Evolutionary conservation across 257 asterid species (phyloP), one percentile per base, ranked within the genome.

Genomic region (Solanum rostratum): DNA sequence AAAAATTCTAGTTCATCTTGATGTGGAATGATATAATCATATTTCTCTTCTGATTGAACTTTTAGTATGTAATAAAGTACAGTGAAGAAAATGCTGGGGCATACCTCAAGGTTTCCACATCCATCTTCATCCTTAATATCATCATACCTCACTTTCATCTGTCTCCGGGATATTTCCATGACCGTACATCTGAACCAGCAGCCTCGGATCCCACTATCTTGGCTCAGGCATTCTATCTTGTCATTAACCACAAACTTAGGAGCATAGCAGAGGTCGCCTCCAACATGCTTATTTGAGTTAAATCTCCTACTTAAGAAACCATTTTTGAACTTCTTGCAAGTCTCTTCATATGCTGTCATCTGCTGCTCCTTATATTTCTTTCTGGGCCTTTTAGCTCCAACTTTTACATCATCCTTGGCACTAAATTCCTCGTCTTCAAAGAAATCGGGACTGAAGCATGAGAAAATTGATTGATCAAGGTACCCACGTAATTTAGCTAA

Each of bases 181-280:
- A 94, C 88, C 0, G 93, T 90, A 89, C 99, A 94, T 88, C 93
- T 92, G 88, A 97, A 97, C 99, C 99, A 97, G 89, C 99, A 97
- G 62, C 99, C 99, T 78, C 99, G 97, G 69, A 97, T 88, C 52
- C 99, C 99, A 84, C 99, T 95, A 90, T 97, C 99, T 89, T 91
- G 99, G 89, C 96, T 92, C 80, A 97, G 93, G 89, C 92, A 86
- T 79, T 97, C 99, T 83, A 95, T 90, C 89, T 94, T 93, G 15
- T 95, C 97, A 80, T 91, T 90, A 78, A 84, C 86, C 19, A 87
- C 86, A 79, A 92, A 90, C 62, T 63, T 43, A 7, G 90, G 91
- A 50, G 80, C 27, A 86, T 83, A 89, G 85, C 85, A 86, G 70
- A 79, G 84, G 24, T 85, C 88, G 54, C 82, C 87, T 83, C 90